Evolutionary conservation across 768 basidiomycete genomes (phyloP).

Genomic region (Pleurotus giganteus): DNA sequence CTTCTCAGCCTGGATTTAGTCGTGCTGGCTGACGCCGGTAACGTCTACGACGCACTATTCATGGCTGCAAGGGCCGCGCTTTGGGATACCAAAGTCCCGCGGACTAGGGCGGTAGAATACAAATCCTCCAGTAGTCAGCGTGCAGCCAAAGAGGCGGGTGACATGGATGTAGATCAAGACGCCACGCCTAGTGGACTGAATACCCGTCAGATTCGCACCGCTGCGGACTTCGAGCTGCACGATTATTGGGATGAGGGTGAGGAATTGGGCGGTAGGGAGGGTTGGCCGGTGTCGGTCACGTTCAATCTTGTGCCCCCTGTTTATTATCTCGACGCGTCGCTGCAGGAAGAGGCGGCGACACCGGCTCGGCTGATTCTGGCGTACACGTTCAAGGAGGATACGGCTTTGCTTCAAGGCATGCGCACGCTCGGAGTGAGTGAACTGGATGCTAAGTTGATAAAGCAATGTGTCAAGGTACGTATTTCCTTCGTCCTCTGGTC

Average conservation of each 20-base stretch:
- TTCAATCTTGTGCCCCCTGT: constrained; percentile 69
- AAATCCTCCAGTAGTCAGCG: constrained; percentile 30
- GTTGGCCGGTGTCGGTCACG: constrained; percentile 77
- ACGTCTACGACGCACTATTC: constrained; percentile 75
- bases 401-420: constrained; percentile 53
- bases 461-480: constrained; percentile 53
- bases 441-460: constrained; percentile 44
- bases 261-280: constrained; percentile 53
- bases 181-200: constrained; percentile 51
- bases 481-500: not conserved
- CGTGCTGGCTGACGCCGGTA: constrained; percentile 72
- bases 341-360: constrained; percentile 68
- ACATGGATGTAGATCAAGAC: constrained; percentile 59
- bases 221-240: constrained; percentile 81
- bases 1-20: constrained; percentile 72
- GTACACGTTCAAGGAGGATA: constrained; percentile 55
- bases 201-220: constrained; percentile 42
- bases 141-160: constrained; percentile 17
- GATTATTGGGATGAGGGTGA: constrained; percentile 90
- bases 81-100: constrained; percentile 79
- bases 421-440: constrained; percentile 65
- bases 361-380: constrained; percentile 59
- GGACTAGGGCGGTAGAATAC: constrained; percentile 71
- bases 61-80: constrained; percentile 77
- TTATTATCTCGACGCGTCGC: constrained; percentile 74